Evolutionary conservation across 345 rosid genomes (phyloP).

Genomic region (Eucalyptus paniculata): DNA sequence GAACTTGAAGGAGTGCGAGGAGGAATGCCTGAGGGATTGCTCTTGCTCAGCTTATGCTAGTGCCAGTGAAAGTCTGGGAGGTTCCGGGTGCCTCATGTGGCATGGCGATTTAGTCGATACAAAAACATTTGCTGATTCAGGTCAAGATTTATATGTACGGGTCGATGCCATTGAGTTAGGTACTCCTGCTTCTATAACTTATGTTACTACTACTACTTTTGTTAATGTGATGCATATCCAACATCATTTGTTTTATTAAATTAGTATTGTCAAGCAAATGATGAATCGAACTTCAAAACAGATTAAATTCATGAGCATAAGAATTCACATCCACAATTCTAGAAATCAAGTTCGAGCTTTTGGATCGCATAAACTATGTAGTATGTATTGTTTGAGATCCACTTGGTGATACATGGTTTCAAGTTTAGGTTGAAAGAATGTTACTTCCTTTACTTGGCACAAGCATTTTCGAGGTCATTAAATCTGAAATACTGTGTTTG

Average conservation of each 20-base stretch:
- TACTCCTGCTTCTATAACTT: neutral
- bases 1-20: conserved; percentile 22
- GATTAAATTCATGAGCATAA: neutral
- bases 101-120: conserved; percentile 29
- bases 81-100: conserved; percentile 50
- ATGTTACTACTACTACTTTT: neutral
- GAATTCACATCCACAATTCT: neutral
- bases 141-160: conserved; percentile 39
- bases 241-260: neutral
- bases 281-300: neutral
- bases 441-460: neutral
- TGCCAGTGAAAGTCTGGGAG: conserved; percentile 21
- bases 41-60: conserved; percentile 43
- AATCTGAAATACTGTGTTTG: neutral
- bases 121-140: conserved; percentile 11
- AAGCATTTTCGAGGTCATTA: neutral
- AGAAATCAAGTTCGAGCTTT: neutral
- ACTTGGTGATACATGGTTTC: neutral
- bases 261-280: neutral
- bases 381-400: neutral
- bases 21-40: neutral
- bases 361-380: neutral
- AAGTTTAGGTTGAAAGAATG: neutral
- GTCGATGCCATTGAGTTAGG: conserved; percentile 41
- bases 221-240: neutral